A percentile compares a stretch with the other conserved stretches of the same genome.
These are phyloP conservation scores for Paradendryphiella salina DNA, from an alignment of 2,329 filamentous ascomycete species.

Conservation along the genomic window DNA sequence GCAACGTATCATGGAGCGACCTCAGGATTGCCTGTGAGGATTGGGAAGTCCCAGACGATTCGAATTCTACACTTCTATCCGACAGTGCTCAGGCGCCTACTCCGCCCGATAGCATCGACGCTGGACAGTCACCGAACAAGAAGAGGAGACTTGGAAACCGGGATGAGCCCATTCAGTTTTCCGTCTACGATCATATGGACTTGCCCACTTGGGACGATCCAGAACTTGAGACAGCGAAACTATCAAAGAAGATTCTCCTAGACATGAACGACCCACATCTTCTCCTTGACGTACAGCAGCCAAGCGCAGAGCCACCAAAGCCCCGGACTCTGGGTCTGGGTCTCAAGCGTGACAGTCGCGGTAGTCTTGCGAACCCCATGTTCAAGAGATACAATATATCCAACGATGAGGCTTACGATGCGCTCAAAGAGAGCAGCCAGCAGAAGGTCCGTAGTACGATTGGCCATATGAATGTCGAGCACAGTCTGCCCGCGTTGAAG, in stretches of 20 bases:
- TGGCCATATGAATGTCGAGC: slow-evolving; percentile 89
- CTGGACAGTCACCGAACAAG: slow-evolving; percentile 52
- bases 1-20: slow-evolving; percentile 76
- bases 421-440: slow-evolving; percentile 94
- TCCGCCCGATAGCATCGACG: slow-evolving; percentile 38
- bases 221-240: slow-evolving; percentile 69
- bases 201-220: slow-evolving; percentile 78
- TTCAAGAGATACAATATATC: slow-evolving; percentile 89
- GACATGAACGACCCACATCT: slow-evolving; percentile 88
- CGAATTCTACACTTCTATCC: slow-evolving; percentile 33
- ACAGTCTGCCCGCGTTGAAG: slow-evolving; percentile 87
- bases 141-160: slow-evolving; percentile 62
- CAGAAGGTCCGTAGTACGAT: slow-evolving; percentile 93
- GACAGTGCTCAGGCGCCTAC: slow-evolving; percentile 35
- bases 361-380: slow-evolving; percentile 72
- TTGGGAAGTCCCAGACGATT: slow-evolving; percentile 65
- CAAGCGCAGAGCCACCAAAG: slow-evolving; percentile 65
- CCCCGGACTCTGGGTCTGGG: slow-evolving; percentile 54
- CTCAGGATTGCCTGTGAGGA: slow-evolving; percentile 84
- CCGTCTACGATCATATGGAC: slow-evolving; percentile 43
- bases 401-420: slow-evolving; percentile 93
- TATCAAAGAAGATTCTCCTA: slow-evolving; percentile 77
- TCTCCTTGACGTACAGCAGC: slow-evolving; percentile 76
- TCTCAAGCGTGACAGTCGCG: slow-evolving; percentile 68
- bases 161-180: slow-evolving; percentile 33